Conservation (phyloP, 2,329 filamentous ascomycete species). For the Diplodia mutila region DNA sequence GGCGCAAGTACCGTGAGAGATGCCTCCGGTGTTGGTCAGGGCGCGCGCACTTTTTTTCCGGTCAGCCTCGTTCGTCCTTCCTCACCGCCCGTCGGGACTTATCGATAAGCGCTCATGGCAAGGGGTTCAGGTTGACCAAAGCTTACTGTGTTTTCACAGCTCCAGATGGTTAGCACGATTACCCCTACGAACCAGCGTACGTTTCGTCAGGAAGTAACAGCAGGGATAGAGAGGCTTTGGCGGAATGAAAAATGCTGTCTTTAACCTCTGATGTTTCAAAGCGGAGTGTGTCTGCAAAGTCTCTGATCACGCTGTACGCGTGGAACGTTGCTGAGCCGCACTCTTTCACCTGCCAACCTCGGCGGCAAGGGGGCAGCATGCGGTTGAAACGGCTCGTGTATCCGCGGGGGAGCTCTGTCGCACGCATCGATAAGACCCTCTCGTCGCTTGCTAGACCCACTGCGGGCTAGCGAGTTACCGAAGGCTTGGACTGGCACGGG, state of each 20-base stretch:
- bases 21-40: neutral
- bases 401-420: neutral
- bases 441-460: neutral
- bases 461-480: neutral
- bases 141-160: neutral
- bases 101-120: neutral
- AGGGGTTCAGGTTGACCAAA: neutral
- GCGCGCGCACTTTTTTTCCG: neutral
- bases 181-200: neutral
- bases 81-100: neutral
- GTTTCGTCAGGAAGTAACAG: neutral
- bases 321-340: neutral
- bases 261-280: neutral
- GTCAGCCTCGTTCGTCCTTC: slow-evolving; percentile 1
- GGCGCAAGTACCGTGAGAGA: neutral
- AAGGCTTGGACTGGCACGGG: neutral
- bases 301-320: neutral
- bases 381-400: neutral
- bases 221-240: neutral
- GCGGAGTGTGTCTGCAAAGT: neutral
- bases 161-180: neutral
- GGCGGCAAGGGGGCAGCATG: neutral
- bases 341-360: neutral
- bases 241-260: neutral
- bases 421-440: neutral